Evolutionary conservation across 345 rosid species (phyloP).

Genomic region (Lepidium africanum): DNA sequence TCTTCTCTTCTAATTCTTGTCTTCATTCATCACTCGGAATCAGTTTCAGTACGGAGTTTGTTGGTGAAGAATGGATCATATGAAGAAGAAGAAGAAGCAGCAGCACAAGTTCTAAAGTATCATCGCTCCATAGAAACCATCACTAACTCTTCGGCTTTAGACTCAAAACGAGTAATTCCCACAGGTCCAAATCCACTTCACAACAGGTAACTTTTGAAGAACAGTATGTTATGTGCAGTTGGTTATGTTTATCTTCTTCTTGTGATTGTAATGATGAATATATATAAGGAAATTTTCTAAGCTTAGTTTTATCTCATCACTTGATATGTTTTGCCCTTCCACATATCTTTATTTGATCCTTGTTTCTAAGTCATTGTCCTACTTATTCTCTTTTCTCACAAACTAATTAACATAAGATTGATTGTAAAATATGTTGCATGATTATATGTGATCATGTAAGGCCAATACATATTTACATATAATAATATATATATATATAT

Average conservation of each 20-base stretch:
- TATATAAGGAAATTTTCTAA: neutral
- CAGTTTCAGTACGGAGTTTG: slow-evolving; percentile 20
- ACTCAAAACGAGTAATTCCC: slow-evolving; percentile 22
- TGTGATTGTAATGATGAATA: slow-evolving; percentile 9
- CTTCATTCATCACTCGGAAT: slow-evolving; percentile 15
- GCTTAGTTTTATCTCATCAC: neutral
- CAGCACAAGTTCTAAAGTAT: neutral
- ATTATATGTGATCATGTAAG: neutral
- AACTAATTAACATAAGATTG: neutral
- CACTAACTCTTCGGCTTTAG: slow-evolving; percentile 9
- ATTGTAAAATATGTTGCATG: neutral
- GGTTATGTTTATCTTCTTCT: slow-evolving; percentile 7
- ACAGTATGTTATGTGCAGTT: neutral
- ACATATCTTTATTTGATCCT: neutral
- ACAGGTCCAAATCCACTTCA: slow-evolving; percentile 32
- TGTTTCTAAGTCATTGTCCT: neutral
- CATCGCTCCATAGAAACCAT: neutral
- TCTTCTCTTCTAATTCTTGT: slow-evolving; percentile 17
- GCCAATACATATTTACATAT: neutral
- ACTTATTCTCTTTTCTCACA: neutral
- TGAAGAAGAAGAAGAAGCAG: slow-evolving; percentile 8
- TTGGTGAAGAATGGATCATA: slow-evolving; percentile 9
- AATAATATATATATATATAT: neutral
- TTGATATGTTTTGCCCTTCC: neutral
- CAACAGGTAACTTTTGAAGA: slow-evolving; percentile 21